phyloP scores from a whole-genome alignment of 106 monocot genomes.

The Acorus gramineus region DNA sequence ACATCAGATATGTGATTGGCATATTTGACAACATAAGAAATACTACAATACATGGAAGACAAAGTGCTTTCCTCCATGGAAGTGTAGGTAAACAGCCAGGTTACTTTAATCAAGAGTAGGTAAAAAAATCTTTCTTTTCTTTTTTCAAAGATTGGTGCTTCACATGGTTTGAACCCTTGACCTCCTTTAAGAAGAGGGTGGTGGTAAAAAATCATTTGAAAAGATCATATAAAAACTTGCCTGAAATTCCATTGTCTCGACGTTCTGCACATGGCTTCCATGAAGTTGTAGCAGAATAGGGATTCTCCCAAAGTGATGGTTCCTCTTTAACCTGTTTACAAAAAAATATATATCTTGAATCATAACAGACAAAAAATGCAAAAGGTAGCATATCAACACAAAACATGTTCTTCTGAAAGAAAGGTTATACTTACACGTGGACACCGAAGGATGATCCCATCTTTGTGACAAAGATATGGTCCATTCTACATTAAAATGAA shows the following conservation, averaged over 20 bases:
- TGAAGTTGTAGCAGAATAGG: slow-evolving; percentile 63
- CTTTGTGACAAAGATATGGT: slow-evolving; percentile 89
- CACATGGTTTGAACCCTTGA: no score
- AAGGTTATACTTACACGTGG: slow-evolving; percentile 41
- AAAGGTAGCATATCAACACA: background rate
- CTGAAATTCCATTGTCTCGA: slow-evolving; percentile 54
- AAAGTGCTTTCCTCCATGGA: no score
- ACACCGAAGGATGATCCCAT: slow-evolving; percentile 68
- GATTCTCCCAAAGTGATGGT: slow-evolving; percentile 93
- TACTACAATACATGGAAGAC: no score
- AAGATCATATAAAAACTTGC: slow-evolving; percentile 9
- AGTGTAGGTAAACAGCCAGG: no score
- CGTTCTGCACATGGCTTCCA: slow-evolving; percentile 96
- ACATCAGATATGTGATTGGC: no score
- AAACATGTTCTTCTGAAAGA: background rate
- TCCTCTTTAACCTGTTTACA: slow-evolving; percentile 51
- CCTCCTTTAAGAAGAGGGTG: no score
- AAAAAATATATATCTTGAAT: background rate
- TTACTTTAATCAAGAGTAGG: no score
- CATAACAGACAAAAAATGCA: background rate
- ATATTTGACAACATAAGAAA: no score
- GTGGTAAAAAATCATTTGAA: no score
- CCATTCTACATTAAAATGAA: slow-evolving; percentile 37
- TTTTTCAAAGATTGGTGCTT: no score
- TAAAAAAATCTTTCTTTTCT: no score